Evolutionary conservation across 768 basidiomycete species (phyloP), one percentile per base, ranked within the genome.

Genomic region (Boletus vinaceobasis): DNA sequence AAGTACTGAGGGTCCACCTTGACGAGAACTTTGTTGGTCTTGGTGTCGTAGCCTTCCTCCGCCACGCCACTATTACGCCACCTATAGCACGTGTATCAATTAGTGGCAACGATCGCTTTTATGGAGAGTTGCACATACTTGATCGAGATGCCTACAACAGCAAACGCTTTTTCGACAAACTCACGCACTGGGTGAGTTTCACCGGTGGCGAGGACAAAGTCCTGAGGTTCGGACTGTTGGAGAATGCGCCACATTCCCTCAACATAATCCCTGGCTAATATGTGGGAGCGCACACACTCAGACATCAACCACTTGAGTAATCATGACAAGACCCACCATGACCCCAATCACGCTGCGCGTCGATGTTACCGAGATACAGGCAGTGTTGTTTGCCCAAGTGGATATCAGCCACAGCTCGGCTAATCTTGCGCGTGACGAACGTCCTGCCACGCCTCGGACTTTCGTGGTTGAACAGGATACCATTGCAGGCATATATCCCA

Each of bases 221-320:
- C 95, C 10, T 93, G 84, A 1, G 95, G 75, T 21, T 64, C 56
- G 7, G 85, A 77, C 71, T 96, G 93, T 71, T 98, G 95, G 43
- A 98, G 84, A 84, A 98, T 93, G 66, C 80, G 79, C 93, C 94
- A 97, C 95, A 97, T 97, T 38, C 95, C 95, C 73, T 98, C 95
- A 10, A 97, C 88, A 69, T 96, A 97, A 70, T 93, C 90, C 56
- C 83, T 84, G 47, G 89, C 89, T 90, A 56, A 21, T 36, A 48
- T 17, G n/a, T 29, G 39, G 17, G 29, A 19, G 38, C 21, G 27
- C 42, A 49, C 43, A 44, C 27, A 46, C 33, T 65, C 47, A 65
- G 48, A 43, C 15, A 48, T 19, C 29, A 10, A 14, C 37, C 31
- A 13, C 10, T 11, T 27, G 17, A 9, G 26, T n/a, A 14, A 33